Percentiles rank a stretch among this genome's conserved stretches.
Conservation (phyloP, 805 yeast species). For the Isabelozyma heimii region DNA sequence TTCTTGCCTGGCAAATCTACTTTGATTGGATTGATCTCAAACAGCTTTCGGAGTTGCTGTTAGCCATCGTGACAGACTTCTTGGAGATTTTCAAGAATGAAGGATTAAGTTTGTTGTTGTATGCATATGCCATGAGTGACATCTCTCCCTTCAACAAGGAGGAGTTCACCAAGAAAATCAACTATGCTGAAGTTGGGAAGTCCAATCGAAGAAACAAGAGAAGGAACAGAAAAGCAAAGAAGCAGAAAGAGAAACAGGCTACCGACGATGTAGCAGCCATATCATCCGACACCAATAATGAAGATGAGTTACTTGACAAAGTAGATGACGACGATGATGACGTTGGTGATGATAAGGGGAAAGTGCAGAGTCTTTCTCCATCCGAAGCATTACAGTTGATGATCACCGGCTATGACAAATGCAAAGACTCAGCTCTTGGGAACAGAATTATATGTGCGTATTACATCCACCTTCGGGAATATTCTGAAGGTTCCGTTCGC, state of each 20-base stretch:
- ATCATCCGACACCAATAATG: conserved; percentile 8
- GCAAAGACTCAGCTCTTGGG: conserved; percentile 50
- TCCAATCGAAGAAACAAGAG: conserved; percentile 7
- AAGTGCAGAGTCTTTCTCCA: conserved; percentile 27
- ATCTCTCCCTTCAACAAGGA: conserved; percentile 57
- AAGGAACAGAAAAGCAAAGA: conserved; percentile 7
- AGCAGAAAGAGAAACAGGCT: not conserved
- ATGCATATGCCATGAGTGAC: conserved; percentile 65
- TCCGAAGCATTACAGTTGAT: conserved; percentile 51
- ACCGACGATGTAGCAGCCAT: conserved; percentile 1
- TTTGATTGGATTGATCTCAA: conserved; percentile 71
- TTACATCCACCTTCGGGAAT: conserved; percentile 60
- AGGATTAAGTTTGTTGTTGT: conserved; percentile 61
- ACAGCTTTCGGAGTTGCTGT: conserved; percentile 48
- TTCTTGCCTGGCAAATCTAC: conserved; percentile 68
- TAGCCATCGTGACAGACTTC: conserved; percentile 44
- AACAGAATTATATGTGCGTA: conserved; percentile 63
- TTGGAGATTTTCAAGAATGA: conserved; percentile 54
- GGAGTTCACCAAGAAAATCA: conserved; percentile 14
- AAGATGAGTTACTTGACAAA: conserved; percentile 2
- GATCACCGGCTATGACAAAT: conserved; percentile 46
- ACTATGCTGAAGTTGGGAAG: conserved; percentile 1
- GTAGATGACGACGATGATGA: conserved; percentile 14
- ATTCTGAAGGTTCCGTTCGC: conserved; percentile 55
- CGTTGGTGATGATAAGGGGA: conserved; percentile 6